Percentiles rank a stretch among this genome's conserved stretches.
phyloP scores from a whole-genome alignment of 495 filamentous ascomycete species.

The Daldinia childiae region DNA sequence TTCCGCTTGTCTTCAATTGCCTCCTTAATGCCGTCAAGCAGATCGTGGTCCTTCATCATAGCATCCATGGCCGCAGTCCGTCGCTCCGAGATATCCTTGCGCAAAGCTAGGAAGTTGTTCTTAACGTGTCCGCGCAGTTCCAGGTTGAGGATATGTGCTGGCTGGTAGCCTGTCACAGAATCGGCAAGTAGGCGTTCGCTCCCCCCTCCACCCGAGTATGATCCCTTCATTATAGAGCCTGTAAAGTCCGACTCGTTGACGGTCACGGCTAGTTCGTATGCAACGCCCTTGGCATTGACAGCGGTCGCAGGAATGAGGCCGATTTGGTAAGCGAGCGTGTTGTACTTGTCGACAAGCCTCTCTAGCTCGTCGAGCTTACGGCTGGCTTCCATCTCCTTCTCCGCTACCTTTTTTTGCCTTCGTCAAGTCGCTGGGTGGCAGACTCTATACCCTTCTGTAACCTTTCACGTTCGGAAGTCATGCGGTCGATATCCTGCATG shows the following conservation, averaged over 20 bases:
- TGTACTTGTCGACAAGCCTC: constrained; percentile 85
- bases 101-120: constrained; percentile 75
- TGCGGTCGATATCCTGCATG: constrained; percentile 97
- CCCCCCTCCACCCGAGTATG: constrained; percentile 53
- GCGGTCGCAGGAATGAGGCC: constrained; percentile 87
- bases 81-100: constrained; percentile 89
- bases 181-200: constrained; percentile 78
- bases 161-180: constrained; percentile 84
- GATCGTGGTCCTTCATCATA: constrained; percentile 89
- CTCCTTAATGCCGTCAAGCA: constrained; percentile 91
- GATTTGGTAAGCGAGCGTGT: constrained; percentile 91
- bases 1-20: constrained; percentile 91
- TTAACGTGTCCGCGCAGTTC: constrained; percentile 86
- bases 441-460: constrained; percentile 84
- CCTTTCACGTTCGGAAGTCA: constrained; percentile 93
- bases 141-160: constrained; percentile 83
- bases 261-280: constrained; percentile 82
- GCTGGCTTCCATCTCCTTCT: constrained; percentile 85
- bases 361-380: constrained; percentile 89
- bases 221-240: constrained; percentile 70
- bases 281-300: constrained; percentile 80
- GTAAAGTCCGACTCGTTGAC: constrained; percentile 78
- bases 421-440: constrained; percentile 76
- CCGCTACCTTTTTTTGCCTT: constrained; percentile 80
- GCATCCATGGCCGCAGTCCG: constrained; percentile 82